These are phyloP conservation scores for Zymoseptoria pseudotritici DNA, from an alignment of 2,329 filamentous ascomycete genomes.

Conservation along the genomic window DNA sequence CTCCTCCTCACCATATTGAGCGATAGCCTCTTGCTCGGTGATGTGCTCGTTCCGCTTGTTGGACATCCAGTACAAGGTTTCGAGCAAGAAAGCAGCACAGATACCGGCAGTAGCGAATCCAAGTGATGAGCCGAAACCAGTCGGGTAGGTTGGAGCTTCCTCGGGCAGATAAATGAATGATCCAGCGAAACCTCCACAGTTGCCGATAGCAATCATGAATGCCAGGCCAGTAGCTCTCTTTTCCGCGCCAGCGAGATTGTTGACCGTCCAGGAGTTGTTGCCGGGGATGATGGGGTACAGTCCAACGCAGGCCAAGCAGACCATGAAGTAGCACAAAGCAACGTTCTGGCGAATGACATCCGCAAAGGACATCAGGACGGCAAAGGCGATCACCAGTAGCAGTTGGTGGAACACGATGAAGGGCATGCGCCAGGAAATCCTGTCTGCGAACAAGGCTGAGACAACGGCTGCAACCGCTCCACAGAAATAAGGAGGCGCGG, in stretches of 20 bases:
- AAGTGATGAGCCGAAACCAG: slow-evolving; percentile 31
- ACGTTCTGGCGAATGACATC: slow-evolving; percentile 10
- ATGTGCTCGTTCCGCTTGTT: slow-evolving; percentile 31
- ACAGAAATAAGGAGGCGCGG: slow-evolving; percentile 24
- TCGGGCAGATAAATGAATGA: slow-evolving; percentile 29
- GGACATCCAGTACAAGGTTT: slow-evolving; percentile 27
- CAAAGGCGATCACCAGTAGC: slow-evolving; percentile 24
- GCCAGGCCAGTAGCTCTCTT: slow-evolving; percentile 36
- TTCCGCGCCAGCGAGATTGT: slow-evolving; percentile 28
- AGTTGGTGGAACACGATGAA: slow-evolving; percentile 24
- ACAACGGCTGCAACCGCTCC: slow-evolving; percentile 27
- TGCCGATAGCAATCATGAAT: slow-evolving; percentile 34
- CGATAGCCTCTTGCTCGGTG: slow-evolving; percentile 29
- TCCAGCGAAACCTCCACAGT: slow-evolving; percentile 8
- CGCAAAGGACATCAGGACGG: slow-evolving; percentile 22
- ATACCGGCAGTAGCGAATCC: slow-evolving; percentile 21
- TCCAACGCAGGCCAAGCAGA: slow-evolving; percentile 25
- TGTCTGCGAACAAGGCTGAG: slow-evolving; percentile 26
- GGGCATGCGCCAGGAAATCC: slow-evolving; percentile 25
- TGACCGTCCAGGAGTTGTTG: slow-evolving; percentile 26
- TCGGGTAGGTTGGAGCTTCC: slow-evolving; percentile 32
- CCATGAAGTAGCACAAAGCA: slow-evolving; percentile 21
- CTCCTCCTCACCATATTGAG: slow-evolving; percentile 30
- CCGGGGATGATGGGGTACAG: slow-evolving; percentile 27
- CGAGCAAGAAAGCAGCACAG: slow-evolving; percentile 20